A percentile compares a stretch with the other conserved stretches of the same genome.
Evolutionary conservation across 2,329 filamentous ascomycete genomes (phyloP).

Genomic region (Pleoardoris graminearum): DNA sequence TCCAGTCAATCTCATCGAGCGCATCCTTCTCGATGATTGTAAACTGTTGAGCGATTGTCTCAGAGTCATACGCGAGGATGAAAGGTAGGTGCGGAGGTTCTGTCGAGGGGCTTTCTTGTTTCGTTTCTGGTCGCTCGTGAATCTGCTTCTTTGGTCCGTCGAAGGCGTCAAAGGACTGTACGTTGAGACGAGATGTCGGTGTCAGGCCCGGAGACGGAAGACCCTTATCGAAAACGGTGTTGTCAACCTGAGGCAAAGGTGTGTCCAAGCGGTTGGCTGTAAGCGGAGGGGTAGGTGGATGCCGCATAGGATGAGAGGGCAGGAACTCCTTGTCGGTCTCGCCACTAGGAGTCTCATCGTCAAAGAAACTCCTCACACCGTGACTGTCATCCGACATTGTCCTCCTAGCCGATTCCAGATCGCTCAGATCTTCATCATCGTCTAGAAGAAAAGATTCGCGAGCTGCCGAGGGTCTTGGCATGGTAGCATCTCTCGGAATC

Average conservation of each 20-base stretch:
- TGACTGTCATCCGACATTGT: slow-evolving; percentile 47
- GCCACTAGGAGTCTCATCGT: slow-evolving; percentile 48
- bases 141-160: slow-evolving; percentile 25
- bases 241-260: slow-evolving; percentile 23
- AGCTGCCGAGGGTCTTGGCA: slow-evolving; percentile 40
- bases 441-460: slow-evolving; percentile 55
- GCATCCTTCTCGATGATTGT: slow-evolving; percentile 86
- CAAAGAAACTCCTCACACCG: slow-evolving; percentile 54
- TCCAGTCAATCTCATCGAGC: slow-evolving; percentile 85
- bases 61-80: slow-evolving; percentile 78
- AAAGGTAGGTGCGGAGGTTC: slow-evolving; percentile 69
- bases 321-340: slow-evolving; percentile 37
- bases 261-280: slow-evolving; percentile 42
- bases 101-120: slow-evolving; percentile 15
- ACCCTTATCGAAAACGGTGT: slow-evolving; percentile 39
- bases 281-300: slow-evolving; percentile 50
- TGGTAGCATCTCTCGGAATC: slow-evolving; percentile 50
- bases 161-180: slow-evolving; percentile 26
- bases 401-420: slow-evolving; percentile 55
- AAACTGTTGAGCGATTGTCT: slow-evolving; percentile 78
- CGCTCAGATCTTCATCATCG: slow-evolving; percentile 60
- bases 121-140: slow-evolving; percentile 27
- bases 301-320: slow-evolving; percentile 40
- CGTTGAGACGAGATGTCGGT: slow-evolving; percentile 35
- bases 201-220: slow-evolving; percentile 45